phyloP scores from a whole-genome alignment of 2,329 filamentous ascomycete genomes.

The Iodosphaeria phyllophila region DNA sequence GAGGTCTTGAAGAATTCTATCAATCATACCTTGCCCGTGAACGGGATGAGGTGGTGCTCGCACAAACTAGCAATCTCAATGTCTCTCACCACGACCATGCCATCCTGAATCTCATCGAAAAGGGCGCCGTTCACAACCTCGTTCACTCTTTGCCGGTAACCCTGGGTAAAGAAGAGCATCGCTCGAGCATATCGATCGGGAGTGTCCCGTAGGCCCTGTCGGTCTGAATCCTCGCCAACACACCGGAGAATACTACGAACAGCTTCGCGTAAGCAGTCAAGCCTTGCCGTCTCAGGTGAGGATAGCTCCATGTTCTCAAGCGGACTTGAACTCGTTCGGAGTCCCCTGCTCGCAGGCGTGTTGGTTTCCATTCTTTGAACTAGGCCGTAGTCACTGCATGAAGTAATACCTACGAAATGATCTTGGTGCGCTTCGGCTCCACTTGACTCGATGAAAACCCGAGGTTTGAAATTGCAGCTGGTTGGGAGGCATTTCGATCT shows the following conservation, averaged over 20 bases:
- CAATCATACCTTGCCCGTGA: conserved; percentile 60
- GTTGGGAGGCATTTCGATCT: too few relatives aligned
- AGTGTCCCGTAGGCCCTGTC: conserved; percentile 40
- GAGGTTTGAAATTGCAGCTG: too few relatives aligned
- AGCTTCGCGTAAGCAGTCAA: too few relatives aligned
- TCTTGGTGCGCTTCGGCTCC: too few relatives aligned
- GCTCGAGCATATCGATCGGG: conserved; percentile 82
- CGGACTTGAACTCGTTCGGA: too few relatives aligned
- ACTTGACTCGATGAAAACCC: too few relatives aligned
- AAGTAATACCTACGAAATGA: too few relatives aligned
- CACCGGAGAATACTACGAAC: conserved; percentile 50
- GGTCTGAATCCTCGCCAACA: conserved; percentile 41
- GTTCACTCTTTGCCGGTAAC: conserved; percentile 76
- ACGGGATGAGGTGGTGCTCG: conserved; percentile 88
- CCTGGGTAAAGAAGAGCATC: conserved; percentile 85
- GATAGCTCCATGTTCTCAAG: too few relatives aligned
- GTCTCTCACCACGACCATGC: conserved; percentile 87
- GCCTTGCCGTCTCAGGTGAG: too few relatives aligned
- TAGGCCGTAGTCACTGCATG: too few relatives aligned
- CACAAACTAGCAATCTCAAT: conserved; percentile 84
- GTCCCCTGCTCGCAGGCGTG: too few relatives aligned
- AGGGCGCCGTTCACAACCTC: conserved; percentile 81
- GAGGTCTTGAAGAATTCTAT: neutral
- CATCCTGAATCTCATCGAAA: conserved; percentile 85
- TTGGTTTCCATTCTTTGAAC: too few relatives aligned